Conservation (phyloP, 805 yeast species). For the Teunomyces funiuensis region DNA sequence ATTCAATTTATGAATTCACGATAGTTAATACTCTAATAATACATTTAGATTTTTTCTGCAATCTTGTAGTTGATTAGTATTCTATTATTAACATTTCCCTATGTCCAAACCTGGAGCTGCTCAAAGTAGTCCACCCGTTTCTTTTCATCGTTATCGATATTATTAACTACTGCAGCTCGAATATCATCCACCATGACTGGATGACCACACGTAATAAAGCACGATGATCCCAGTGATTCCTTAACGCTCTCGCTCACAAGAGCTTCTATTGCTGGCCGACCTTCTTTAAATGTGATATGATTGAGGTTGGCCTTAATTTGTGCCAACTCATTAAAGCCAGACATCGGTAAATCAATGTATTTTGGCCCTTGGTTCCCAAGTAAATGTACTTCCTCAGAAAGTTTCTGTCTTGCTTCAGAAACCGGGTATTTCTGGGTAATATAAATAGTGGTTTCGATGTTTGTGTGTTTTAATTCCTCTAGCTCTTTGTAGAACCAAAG, state of each 20-base stretch:
- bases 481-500: slow-evolving; percentile 50
- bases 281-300: slow-evolving; percentile 41
- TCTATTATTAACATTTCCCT: slow-evolving; percentile 6
- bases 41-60: background rate
- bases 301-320: slow-evolving; percentile 20
- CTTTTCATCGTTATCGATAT: slow-evolving; percentile 32
- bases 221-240: slow-evolving; percentile 15
- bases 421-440: slow-evolving; percentile 7
- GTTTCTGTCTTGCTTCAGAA: background rate
- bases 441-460: slow-evolving; percentile 31
- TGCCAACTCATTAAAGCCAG: background rate
- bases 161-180: slow-evolving; percentile 38
- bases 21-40: slow-evolving; percentile 4
- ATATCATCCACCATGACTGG: slow-evolving; percentile 34
- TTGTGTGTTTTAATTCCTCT: slow-evolving; percentile 21
- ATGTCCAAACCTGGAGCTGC: slow-evolving; percentile 71
- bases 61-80: background rate
- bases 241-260: slow-evolving; percentile 9
- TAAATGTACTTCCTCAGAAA: background rate
- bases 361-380: background rate
- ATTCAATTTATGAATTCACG: slow-evolving; percentile 1
- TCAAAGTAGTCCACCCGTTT: slow-evolving; percentile 69
- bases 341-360: background rate
- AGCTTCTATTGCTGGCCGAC: slow-evolving; percentile 17
- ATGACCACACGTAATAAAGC: slow-evolving; percentile 34